A percentile compares a stretch with the other conserved stretches of the same genome.
These are phyloP conservation scores for Gloeophyllum trabeum DNA, from an alignment of 768 basidiomycete genomes.

Conservation along the genomic window DNA sequence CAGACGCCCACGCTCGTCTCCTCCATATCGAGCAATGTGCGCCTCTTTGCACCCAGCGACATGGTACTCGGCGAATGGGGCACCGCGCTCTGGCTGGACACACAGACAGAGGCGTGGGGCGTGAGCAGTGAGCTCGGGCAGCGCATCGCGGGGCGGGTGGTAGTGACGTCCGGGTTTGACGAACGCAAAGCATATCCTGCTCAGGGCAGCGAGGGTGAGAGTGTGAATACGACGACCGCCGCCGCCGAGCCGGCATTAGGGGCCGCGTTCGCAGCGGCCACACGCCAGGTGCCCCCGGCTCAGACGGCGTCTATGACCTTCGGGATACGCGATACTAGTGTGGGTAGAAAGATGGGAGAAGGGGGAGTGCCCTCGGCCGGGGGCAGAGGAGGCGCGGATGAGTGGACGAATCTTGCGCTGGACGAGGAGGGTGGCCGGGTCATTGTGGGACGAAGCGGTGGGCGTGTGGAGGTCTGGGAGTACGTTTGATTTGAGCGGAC, in stretches of 20 bases:
- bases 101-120: slow-evolving; percentile 40
- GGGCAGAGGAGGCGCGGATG: slow-evolving; percentile 23
- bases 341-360: too few relatives aligned
- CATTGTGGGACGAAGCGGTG: slow-evolving; percentile 25
- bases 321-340: slow-evolving; percentile 22
- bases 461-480: slow-evolving; percentile 37
- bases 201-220: neutral
- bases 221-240: neutral
- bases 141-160: slow-evolving; percentile 38
- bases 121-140: slow-evolving; percentile 35
- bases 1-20: slow-evolving; percentile 8
- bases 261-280: neutral
- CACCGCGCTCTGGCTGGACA: slow-evolving; percentile 59
- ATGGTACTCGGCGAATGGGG: slow-evolving; percentile 46
- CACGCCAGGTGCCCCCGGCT: neutral
- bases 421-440: slow-evolving; percentile 26
- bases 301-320: slow-evolving; percentile 11
- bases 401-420: slow-evolving; percentile 33
- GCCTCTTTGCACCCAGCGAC: slow-evolving; percentile 42
- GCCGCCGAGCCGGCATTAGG: neutral
- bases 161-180: slow-evolving; percentile 9
- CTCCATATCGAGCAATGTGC: slow-evolving; percentile 25
- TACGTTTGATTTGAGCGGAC: too few relatives aligned
- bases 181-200: neutral
- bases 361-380: slow-evolving; percentile 24